Evolutionary conservation across 78 protist genomes (phyloP), one percentile per base, ranked within the genome.

Genomic region (slime mould (Dictyostelium discoideum)): DNA sequence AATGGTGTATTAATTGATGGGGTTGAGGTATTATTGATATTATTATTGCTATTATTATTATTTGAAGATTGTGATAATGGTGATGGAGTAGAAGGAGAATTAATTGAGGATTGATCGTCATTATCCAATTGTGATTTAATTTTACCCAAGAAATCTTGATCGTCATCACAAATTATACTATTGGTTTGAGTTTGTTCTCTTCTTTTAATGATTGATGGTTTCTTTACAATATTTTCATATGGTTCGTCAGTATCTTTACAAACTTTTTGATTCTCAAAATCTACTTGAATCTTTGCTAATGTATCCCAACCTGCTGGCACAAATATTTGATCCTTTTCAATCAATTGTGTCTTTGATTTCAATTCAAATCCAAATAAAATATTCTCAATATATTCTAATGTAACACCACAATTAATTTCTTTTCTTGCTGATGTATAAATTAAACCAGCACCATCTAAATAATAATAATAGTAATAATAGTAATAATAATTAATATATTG

Each of bases 221-320:
- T 90, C 57, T 90, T 90, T 50, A 93, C 93, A 60, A 93, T 85
- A 44, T 82, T 82, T 63, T 82, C 88, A 63, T 83, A 93, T 13
- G 72, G 85, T 26, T 86, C 96, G 16, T 93, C 93, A 29, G 84
- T 85, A 63, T 93, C 96, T 63, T 65, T 85, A 57, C 94, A 87
- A 29, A 93, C 94, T 16, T 86, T 87, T 83, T 93, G 96, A 63
- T 93, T 93, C 6, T 94, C 97, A 37, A 87, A 94, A 48, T 87
- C 94, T 10, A 87, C 39, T 29, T 86, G 76, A 60, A 95, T 95
- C 92, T 95, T 95, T 24, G 78, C 92, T 26, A 84, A 74, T 29
- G 97, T 84, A 39, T 95, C 97, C 92, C 94, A 86, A 32, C 97
- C 97, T 9, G 95, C 26, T 79, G 97, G 97, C 5, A 95, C 87